Conservation (phyloP, 2,329 filamentous ascomycete genomes). For the Emmonsiellopsis sp. region DNA sequence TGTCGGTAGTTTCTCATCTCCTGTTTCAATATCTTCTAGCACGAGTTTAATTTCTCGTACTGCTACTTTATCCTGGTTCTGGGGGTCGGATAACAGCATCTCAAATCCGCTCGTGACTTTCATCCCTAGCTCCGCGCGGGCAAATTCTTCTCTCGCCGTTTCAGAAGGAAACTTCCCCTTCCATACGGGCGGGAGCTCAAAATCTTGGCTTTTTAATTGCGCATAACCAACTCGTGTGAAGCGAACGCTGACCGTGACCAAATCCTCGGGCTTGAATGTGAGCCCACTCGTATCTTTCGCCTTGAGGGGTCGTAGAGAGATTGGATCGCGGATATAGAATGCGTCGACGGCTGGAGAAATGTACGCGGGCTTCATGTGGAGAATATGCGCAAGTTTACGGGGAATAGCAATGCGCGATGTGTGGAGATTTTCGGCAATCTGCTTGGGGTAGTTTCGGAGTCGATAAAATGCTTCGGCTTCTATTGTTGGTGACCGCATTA, state of each 20-base stretch:
- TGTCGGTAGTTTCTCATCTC: constrained; percentile 61
- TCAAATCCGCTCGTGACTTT: constrained; percentile 87
- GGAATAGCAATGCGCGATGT: constrained; percentile 65
- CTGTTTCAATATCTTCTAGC: constrained; percentile 64
- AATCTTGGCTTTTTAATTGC: constrained; percentile 79
- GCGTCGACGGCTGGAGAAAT: constrained; percentile 79
- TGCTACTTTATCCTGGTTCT: constrained; percentile 57
- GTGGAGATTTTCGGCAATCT: constrained; percentile 69
- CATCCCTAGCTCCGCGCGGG: constrained; percentile 63
- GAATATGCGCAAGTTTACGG: constrained; percentile 68
- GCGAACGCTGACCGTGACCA: constrained; percentile 67
- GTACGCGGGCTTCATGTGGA: constrained; percentile 65
- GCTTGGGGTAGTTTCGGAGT: constrained; percentile 69
- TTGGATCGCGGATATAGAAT: constrained; percentile 83
- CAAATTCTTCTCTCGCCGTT: constrained; percentile 37
- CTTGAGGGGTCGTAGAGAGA: constrained; percentile 61
- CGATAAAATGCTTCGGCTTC: constrained; percentile 89
- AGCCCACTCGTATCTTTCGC: constrained; percentile 46
- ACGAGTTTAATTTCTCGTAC: constrained; percentile 69
- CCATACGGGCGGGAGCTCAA: constrained; percentile 55
- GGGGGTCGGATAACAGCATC: constrained; percentile 63
- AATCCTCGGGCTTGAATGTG: constrained; percentile 64
- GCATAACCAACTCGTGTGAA: constrained; percentile 89
- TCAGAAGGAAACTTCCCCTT: constrained; percentile 32
- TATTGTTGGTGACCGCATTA: constrained; percentile 64